Evolutionary conservation across 176 grass and related monocot species (phyloP).

Genomic region (Cenchrus purpureus): DNA sequence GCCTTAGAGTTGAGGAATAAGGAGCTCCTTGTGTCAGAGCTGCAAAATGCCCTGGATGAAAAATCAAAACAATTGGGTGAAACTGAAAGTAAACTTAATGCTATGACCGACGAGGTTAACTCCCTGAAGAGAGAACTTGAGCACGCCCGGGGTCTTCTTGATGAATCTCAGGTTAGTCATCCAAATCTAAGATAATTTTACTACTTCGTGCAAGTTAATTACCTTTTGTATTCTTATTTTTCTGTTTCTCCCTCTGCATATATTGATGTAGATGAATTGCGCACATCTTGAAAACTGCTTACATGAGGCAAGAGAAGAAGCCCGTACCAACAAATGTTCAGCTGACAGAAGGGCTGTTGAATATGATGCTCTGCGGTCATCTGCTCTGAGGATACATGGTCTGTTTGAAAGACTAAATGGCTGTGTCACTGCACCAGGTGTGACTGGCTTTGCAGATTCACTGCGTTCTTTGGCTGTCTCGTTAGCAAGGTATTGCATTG

Average conservation of each 20-base stretch:
- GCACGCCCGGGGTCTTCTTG: conserved; percentile 67
- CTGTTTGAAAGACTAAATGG: conserved; percentile 85
- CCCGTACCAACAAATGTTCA: conserved; percentile 89
- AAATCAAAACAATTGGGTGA: conserved; percentile 77
- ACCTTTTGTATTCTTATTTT: conserved; percentile 31
- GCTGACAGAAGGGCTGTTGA: conserved; percentile 94
- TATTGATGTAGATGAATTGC: conserved; percentile 80
- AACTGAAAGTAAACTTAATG: conserved; percentile 67
- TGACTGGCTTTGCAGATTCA: conserved; percentile 77
- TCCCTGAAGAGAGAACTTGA: conserved; percentile 79
- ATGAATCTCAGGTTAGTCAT: conserved; percentile 89
- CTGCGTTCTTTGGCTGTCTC: conserved; percentile 80
- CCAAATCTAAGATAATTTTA: conserved; percentile 29
- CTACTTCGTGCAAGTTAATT: conserved; percentile 24
- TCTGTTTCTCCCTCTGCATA: conserved; percentile 19
- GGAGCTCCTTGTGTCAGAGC: conserved; percentile 56
- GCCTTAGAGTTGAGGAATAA: conserved; percentile 53
- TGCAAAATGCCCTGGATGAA: conserved; percentile 67
- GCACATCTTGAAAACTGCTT: conserved; percentile 92
- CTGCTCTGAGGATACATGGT: conserved; percentile 82
- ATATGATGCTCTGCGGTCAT: conserved; percentile 76
- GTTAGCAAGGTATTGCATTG: conserved; percentile 62
- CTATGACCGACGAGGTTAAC: conserved; percentile 59
- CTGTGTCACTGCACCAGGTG: conserved; percentile 59
- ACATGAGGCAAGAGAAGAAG: conserved; percentile 94